Evolutionary conservation across 352 stramenopile species (phyloP).

Genomic region (Plasmopara halstedii): DNA sequence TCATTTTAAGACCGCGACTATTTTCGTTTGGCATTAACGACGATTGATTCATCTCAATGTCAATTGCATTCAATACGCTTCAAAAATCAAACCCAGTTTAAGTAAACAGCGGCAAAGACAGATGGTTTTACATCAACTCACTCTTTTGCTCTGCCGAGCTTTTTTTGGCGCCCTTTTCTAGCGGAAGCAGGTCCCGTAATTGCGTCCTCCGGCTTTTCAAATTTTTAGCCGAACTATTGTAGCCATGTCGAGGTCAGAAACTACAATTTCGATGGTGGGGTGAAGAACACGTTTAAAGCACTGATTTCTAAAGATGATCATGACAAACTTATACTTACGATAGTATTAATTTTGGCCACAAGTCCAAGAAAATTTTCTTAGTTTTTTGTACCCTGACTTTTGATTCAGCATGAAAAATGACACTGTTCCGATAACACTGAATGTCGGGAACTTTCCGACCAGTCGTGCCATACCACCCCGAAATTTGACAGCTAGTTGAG

Average conservation of each 20-base stretch:
- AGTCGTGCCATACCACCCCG: too few relatives aligned
- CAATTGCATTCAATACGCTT: too few relatives aligned
- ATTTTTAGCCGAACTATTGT: slow-evolving; percentile 12
- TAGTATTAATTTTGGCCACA: background rate
- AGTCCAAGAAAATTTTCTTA: background rate
- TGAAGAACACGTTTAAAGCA: background rate
- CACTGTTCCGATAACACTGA: too few relatives aligned
- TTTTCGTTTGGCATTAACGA: too few relatives aligned
- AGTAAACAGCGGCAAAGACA: too few relatives aligned
- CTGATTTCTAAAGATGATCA: background rate
- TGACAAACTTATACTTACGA: background rate
- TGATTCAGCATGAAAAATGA: too few relatives aligned
- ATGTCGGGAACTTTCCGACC: too few relatives aligned
- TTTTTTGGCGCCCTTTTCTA: slow-evolving; percentile 15
- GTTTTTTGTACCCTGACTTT: too few relatives aligned
- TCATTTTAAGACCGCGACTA: too few relatives aligned
- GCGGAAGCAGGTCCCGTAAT: slow-evolving; percentile 10
- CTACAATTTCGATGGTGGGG: slow-evolving; percentile 20
- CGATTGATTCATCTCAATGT: too few relatives aligned
- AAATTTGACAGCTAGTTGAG: too few relatives aligned
- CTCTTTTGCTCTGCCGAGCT: background rate
- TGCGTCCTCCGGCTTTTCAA: slow-evolving; percentile 21
- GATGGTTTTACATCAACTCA: background rate
- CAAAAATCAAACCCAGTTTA: too few relatives aligned
- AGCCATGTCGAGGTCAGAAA: slow-evolving; percentile 6